These are phyloP conservation scores for Aspergillus uvarum DNA, from an alignment of 2,329 filamentous ascomycete genomes.

Conservation along the genomic window DNA sequence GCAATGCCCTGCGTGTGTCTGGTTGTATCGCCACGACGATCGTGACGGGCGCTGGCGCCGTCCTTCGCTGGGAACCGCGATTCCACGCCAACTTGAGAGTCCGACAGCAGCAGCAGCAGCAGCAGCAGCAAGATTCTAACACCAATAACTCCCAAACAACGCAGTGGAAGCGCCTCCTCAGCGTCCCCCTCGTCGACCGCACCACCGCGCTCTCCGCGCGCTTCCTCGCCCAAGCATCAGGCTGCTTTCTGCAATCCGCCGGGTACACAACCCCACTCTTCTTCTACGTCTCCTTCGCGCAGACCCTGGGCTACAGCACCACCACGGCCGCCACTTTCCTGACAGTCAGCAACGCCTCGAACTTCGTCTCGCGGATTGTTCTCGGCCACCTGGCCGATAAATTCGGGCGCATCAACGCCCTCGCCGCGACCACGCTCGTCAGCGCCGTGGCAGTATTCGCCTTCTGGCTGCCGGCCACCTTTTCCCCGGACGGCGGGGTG, in stretches of 20 bases:
- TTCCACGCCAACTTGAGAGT: slow-evolving; percentile 22
- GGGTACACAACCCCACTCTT: slow-evolving; percentile 44
- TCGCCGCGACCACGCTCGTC: slow-evolving; percentile 36
- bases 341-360: slow-evolving; percentile 44
- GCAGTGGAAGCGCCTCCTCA: neutral
- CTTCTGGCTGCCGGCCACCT: slow-evolving; percentile 29
- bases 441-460: slow-evolving; percentile 31
- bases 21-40: slow-evolving; percentile 31
- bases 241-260: slow-evolving; percentile 40
- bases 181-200: slow-evolving; percentile 33
- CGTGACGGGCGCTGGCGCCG: slow-evolving; percentile 27
- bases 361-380: slow-evolving; percentile 40
- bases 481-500: neutral
- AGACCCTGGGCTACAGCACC: slow-evolving; percentile 39
- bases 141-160: no score
- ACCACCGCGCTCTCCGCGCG: slow-evolving; percentile 26
- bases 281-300: slow-evolving; percentile 43
- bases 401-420: slow-evolving; percentile 42
- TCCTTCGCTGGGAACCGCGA: slow-evolving; percentile 32
- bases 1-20: slow-evolving; percentile 39
- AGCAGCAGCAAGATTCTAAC: no score
- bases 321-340: slow-evolving; percentile 42
- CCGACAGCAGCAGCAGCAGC: neutral
- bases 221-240: slow-evolving; percentile 40
- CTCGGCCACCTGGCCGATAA: slow-evolving; percentile 43